phyloP scores from a whole-genome alignment of 352 stramenopile genomes.

The Globisporangium rhizosaccharum region DNA sequence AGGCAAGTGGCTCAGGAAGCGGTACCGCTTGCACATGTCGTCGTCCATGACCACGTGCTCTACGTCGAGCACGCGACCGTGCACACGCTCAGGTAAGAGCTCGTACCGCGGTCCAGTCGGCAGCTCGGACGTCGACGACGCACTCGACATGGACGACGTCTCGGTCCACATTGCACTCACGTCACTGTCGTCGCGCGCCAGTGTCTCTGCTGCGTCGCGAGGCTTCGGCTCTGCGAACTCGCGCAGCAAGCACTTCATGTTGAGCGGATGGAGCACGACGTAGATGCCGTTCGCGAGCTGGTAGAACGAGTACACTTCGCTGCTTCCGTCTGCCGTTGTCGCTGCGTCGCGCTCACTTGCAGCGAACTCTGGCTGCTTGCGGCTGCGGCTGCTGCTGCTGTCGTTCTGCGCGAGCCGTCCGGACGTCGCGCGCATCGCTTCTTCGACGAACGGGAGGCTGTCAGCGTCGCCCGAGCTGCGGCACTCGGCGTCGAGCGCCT shows the following conservation, averaged over 20 bases:
- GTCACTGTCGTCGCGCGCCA: slow-evolving; percentile 14
- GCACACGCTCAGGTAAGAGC: slow-evolving; percentile 45
- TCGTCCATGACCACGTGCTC: slow-evolving; percentile 88
- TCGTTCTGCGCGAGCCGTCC: slow-evolving; percentile 41
- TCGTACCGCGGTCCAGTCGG: slow-evolving; percentile 32
- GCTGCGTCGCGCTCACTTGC: neutral
- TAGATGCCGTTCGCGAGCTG: slow-evolving; percentile 83
- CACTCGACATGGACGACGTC: slow-evolving; percentile 13
- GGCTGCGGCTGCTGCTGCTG: slow-evolving; percentile 14
- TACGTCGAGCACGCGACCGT: slow-evolving; percentile 70
- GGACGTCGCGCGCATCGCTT: slow-evolving; percentile 70
- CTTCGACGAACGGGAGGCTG: slow-evolving; percentile 71
- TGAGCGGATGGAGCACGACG: slow-evolving; percentile 86
- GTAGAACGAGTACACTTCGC: slow-evolving; percentile 75
- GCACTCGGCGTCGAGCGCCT: slow-evolving; percentile 65
- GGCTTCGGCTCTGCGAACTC: slow-evolving; percentile 50
- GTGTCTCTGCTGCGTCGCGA: slow-evolving; percentile 2
- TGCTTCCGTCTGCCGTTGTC: slow-evolving; percentile 2
- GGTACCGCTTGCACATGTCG: slow-evolving; percentile 76
- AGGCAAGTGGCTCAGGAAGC: slow-evolving; percentile 83
- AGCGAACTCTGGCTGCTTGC: neutral
- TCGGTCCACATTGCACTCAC: slow-evolving; percentile 28
- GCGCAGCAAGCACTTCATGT: slow-evolving; percentile 85
- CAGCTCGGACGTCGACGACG: slow-evolving; percentile 2
- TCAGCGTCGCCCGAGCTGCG: slow-evolving; percentile 68